Evolutionary conservation across 2,329 filamentous ascomycete species (phyloP).

Genomic region (Arachnomyces sp.): DNA sequence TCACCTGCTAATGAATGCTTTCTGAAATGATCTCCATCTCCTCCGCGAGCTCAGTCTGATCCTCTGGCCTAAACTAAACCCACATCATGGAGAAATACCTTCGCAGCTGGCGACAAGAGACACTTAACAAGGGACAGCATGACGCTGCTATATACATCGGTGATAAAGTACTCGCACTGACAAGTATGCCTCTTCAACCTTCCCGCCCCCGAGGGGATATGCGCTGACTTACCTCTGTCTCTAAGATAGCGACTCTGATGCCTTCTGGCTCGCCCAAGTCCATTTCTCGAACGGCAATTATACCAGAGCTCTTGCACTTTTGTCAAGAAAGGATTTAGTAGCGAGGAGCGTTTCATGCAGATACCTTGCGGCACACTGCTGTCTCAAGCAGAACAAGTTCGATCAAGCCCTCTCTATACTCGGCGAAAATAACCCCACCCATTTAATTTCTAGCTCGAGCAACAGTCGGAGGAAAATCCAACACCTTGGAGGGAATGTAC

Average conservation of each 20-base stretch:
- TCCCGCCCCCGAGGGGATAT: slow-evolving; percentile 1
- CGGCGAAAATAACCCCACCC: slow-evolving; percentile 87
- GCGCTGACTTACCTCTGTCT: slow-evolving; percentile 10
- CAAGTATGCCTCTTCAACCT: slow-evolving; percentile 52
- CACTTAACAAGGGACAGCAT: slow-evolving; percentile 90
- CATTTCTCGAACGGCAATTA: slow-evolving; percentile 96
- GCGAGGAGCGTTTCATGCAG: slow-evolving; percentile 75
- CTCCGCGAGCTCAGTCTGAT: neutral
- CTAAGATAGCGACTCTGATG: slow-evolving; percentile 82
- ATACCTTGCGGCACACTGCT: slow-evolving; percentile 88
- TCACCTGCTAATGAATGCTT: too few relatives aligned
- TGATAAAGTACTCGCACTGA: slow-evolving; percentile 91
- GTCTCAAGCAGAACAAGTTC: slow-evolving; percentile 84
- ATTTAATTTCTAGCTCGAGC: slow-evolving; percentile 64
- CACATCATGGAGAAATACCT: slow-evolving; percentile 79
- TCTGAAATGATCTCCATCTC: neutral
- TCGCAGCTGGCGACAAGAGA: slow-evolving; percentile 90
- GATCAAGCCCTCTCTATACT: slow-evolving; percentile 81
- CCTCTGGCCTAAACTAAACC: neutral
- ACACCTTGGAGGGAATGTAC: slow-evolving; percentile 50
- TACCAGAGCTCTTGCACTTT: slow-evolving; percentile 78
- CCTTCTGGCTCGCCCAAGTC: slow-evolving; percentile 96
- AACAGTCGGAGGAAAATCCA: slow-evolving; percentile 65
- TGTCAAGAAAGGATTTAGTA: slow-evolving; percentile 76
- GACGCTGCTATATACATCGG: slow-evolving; percentile 95